Evolutionary conservation across 1,139 yeast species (phyloP), one percentile per base, ranked within the genome.

Genomic region (Ogataea hybrid): DNA sequence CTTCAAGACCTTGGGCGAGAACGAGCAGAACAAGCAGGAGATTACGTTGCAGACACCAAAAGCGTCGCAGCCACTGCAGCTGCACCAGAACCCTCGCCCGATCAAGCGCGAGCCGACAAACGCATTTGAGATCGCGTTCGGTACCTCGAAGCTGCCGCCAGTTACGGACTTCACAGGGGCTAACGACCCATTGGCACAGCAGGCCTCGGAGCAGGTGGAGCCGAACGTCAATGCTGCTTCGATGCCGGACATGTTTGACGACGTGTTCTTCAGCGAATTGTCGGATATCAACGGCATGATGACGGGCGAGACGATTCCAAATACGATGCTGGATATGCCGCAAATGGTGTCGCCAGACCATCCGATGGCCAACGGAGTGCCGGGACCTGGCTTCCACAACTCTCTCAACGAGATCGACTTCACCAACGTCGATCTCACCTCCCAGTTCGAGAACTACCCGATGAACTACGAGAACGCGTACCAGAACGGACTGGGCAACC

Each of bases 321-420:
- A 50, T 18, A 15, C 37, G n/a, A 16, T 29, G 29, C 31, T 31
- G 30, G 49, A 42, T n/a, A 32, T 35, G 15, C 37, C 33, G 12
- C 43, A 37, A 15, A 25, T 35, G 20, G 33, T 37, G 33, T 37
- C 33, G 18, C 34, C 32, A 6, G 51, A 39, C 14, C 45, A 43
- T 14, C 43, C 35, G 32, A 22, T 42, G 35, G 33, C 35, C 25
- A 14, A 16, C 28, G 42, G 30, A 12, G 28, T 22, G 11, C 25
- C 32, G 11, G 49, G 37, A 8, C 35, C 38, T 12, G 53, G 39
- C 18, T 46, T 46, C 57, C 89, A 88, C 58, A 96, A 60, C 35
- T 58, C 97, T 9, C 77, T 89, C 37, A 87, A 96, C 2, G 81
- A 83, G 51, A 73, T 86, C 48, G 76, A 76, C 30, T 80, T 84